These are phyloP conservation scores for Colletotrichum graminicola DNA, from an alignment of 2,329 filamentous ascomycete genomes.

Conservation along the genomic window DNA sequence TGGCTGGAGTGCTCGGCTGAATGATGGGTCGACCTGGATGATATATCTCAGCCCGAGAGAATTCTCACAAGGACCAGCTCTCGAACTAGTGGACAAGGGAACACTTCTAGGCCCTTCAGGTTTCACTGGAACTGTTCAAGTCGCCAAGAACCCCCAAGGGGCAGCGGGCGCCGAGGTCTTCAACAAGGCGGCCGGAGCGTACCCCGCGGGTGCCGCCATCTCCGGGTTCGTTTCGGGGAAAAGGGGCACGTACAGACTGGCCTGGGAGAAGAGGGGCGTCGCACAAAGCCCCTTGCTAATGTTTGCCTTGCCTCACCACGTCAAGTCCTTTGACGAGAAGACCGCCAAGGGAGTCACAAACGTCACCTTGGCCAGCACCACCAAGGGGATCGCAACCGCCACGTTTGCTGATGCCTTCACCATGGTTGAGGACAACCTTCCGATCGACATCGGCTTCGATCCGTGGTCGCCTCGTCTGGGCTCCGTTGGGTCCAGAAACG, in stretches of 20 bases:
- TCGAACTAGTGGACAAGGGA: background rate
- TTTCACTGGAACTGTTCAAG: conserved; percentile 81
- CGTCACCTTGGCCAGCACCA: conserved; percentile 77
- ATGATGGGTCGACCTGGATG: conserved; percentile 24
- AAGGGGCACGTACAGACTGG: conserved; percentile 74
- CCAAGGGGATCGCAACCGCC: conserved; percentile 80
- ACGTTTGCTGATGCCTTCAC: conserved; percentile 77
- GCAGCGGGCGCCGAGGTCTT: conserved; percentile 69
- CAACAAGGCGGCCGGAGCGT: conserved; percentile 77
- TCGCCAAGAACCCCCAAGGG: conserved; percentile 75
- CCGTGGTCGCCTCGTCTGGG: conserved; percentile 45
- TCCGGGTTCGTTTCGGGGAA: conserved; percentile 67
- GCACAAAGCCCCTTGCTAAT: conserved; percentile 71
- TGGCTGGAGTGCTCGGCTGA: conserved; percentile 50
- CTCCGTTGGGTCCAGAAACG: conserved; percentile 70
- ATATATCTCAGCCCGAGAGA: conserved; percentile 61
- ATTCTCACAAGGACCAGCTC: conserved; percentile 62
- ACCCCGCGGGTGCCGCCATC: conserved; percentile 70
- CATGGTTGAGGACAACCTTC: conserved; percentile 75
- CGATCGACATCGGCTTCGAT: conserved; percentile 73
- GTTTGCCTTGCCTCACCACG: conserved; percentile 84
- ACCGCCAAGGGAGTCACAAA: conserved; percentile 61
- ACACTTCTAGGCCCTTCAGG: conserved; percentile 3
- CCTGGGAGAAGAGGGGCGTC: conserved; percentile 74
- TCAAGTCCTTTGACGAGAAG: conserved; percentile 72